These are phyloP conservation scores for Batkoa obscura DNA, from an alignment of 371 early-diverging fungal species.

Conservation along the genomic window DNA sequence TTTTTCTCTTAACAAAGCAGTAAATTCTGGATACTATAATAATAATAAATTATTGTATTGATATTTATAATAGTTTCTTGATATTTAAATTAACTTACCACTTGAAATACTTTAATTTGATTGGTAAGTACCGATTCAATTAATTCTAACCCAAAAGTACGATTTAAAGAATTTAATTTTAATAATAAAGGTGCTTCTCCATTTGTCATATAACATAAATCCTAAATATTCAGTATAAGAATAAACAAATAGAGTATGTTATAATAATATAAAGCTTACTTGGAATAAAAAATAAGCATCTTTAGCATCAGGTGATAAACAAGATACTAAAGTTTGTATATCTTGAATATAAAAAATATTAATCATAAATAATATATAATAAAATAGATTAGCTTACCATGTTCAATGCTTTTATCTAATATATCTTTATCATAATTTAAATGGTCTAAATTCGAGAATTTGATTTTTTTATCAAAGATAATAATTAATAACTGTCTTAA, in stretches of 20 bases:
- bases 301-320: slow-evolving; percentile 10
- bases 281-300: slow-evolving; percentile 79
- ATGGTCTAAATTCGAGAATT: neutral
- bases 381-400: too few species aligned
- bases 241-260: too few species aligned
- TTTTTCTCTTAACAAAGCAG: slow-evolving; percentile 45
- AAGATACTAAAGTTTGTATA: neutral
- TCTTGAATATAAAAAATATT: neutral
- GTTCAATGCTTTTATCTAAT: too few species aligned
- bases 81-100: slow-evolving; percentile 22
- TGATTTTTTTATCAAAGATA: slow-evolving; percentile 49
- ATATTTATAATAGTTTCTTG: too few species aligned
- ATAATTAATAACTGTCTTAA: slow-evolving; percentile 78
- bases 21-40: slow-evolving; percentile 48
- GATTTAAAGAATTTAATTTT: slow-evolving; percentile 35
- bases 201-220: slow-evolving; percentile 50
- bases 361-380: too few species aligned
- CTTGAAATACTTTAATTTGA: slow-evolving; percentile 49
- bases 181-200: slow-evolving; percentile 48
- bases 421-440: neutral
- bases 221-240: slow-evolving; percentile 11
- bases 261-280: slow-evolving; percentile 9
- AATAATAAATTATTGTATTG: neutral
- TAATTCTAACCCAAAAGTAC: slow-evolving; percentile 76
- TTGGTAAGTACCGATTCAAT: slow-evolving; percentile 73